Conservation (phyloP, 1,284 basidiomycete species). For the Gomphus sp. region DNA sequence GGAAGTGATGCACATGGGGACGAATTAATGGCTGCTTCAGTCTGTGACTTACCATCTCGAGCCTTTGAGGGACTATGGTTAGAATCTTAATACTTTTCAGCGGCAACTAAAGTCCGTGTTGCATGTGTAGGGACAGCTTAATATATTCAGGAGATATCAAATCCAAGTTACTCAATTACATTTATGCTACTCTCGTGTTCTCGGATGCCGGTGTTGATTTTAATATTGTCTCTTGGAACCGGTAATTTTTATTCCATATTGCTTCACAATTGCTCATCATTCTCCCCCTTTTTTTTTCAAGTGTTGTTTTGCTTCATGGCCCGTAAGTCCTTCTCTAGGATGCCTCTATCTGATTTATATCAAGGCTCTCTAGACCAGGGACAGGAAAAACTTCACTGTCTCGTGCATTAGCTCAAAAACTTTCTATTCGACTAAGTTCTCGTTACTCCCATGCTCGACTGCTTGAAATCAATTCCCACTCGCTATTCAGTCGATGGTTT, state of each 20-base stretch:
- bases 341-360: neutral
- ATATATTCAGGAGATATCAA: slow-evolving; percentile 91
- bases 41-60: slow-evolving; percentile 77
- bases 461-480: slow-evolving; percentile 97
- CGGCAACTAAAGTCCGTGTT: neutral
- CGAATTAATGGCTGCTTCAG: slow-evolving; percentile 77
- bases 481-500: slow-evolving; percentile 95
- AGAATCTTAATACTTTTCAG: slow-evolving; percentile 12
- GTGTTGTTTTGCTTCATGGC: slow-evolving; percentile 87
- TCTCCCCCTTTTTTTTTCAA: slow-evolving; percentile 12
- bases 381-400: slow-evolving; percentile 97
- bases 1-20: slow-evolving; percentile 54
- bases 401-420: slow-evolving; percentile 90
- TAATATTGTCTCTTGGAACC: slow-evolving; percentile 93
- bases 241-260: slow-evolving; percentile 27
- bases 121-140: slow-evolving; percentile 50
- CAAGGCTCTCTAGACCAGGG: slow-evolving; percentile 45
- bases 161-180: slow-evolving; percentile 82
- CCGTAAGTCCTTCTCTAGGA: slow-evolving; percentile 32
- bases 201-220: slow-evolving; percentile 86
- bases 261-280: neutral
- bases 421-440: slow-evolving; percentile 69
- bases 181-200: slow-evolving; percentile 86
- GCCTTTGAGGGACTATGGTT: slow-evolving; percentile 84
- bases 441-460: slow-evolving; percentile 74